Evolutionary conservation across 1,139 yeast genomes (phyloP), one percentile per base, ranked within the genome.

Genomic region (Geotrichum cucujoidarum): DNA sequence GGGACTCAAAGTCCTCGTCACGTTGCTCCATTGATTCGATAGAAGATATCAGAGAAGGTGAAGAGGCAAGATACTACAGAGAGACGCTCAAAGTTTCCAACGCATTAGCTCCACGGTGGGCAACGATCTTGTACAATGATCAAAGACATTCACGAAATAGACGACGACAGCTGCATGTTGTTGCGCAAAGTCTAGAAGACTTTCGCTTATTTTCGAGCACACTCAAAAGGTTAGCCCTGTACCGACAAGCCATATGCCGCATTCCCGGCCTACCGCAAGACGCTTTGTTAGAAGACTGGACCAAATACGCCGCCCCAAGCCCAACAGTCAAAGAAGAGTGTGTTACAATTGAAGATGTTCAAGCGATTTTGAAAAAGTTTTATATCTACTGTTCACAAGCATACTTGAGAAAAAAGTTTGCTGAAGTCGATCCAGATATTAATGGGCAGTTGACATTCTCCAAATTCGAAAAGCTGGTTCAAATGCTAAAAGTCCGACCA

Each of bases 21-120:
- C 73, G 69, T 41, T 71, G 89, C 50, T 70, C 75, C 13, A 71
- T 88, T 16, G 95, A 86, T 61, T 80, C 80, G 48, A 83, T 92
- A 37, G 79, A 80, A 55, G 82, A 80, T 49, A 75, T 88, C 1
- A 69, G 89, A 48, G 71, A 75, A 8, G 88, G 82, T 8, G 75
- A 73, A 13, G 84, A 84, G 56, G 97, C 96, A 0, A 74, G 77
- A 22, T 84, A 85, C 54, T 90, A 88, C 60, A 71, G 95, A 51
- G 96, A 90, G 60, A 95, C 87, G 63, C 76, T 86, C 55, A 82
- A 83, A 42, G 76, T 89, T 1, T 77, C 92, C 1, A 70, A 78
- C 41, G 89, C 83, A 43, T 76, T 75, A 47, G 79, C 80, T 43
- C 69, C 72, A 13, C 70, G 78, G 18, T 92, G 98, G 98, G 74